Conservation (phyloP, 1,139 yeast species). For the Debaryomyces udenii region DNA sequence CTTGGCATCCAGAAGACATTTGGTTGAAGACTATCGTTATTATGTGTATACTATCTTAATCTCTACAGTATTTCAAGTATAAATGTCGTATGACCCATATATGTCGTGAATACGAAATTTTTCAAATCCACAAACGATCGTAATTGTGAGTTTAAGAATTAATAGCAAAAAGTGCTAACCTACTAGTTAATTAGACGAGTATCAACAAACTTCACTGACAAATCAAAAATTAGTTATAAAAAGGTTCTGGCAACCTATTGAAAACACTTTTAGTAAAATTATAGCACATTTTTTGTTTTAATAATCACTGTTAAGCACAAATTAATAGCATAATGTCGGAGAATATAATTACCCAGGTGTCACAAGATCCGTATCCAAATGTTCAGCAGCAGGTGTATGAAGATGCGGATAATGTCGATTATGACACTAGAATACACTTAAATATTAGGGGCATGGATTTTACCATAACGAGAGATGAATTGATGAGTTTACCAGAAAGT, state of each 20-base stretch:
- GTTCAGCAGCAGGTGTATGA: constrained; percentile 20
- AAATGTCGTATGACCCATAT: constrained; percentile 5
- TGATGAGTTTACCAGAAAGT: constrained; percentile 89
- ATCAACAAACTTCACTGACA: constrained; percentile 1
- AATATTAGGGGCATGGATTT: constrained; percentile 66
- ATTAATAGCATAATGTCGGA: constrained; percentile 30
- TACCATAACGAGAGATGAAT: constrained; percentile 81
- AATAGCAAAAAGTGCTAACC: constrained; percentile 7
- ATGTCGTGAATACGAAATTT: constrained; percentile 1
- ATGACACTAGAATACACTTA: constrained; percentile 65
- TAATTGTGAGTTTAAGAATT: constrained; percentile 1
- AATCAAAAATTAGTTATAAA: constrained; percentile 1
- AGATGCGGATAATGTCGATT: constrained; percentile 46
- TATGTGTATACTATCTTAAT: not conserved
- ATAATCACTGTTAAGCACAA: not conserved
- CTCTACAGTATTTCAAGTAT: not conserved
- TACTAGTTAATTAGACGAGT: not conserved
- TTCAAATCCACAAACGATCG: constrained; percentile 6
- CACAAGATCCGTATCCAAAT: constrained; percentile 39
- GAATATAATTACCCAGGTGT: constrained; percentile 67
- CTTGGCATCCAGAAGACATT: constrained; percentile 9
- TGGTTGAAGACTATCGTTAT: not conserved
- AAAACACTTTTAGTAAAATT: not conserved
- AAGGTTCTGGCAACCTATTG: constrained; percentile 12
- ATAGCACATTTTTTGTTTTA: not conserved